Evolutionary conservation across 2,329 filamentous ascomycete genomes (phyloP).

Genomic region (Claviceps spartinae): DNA sequence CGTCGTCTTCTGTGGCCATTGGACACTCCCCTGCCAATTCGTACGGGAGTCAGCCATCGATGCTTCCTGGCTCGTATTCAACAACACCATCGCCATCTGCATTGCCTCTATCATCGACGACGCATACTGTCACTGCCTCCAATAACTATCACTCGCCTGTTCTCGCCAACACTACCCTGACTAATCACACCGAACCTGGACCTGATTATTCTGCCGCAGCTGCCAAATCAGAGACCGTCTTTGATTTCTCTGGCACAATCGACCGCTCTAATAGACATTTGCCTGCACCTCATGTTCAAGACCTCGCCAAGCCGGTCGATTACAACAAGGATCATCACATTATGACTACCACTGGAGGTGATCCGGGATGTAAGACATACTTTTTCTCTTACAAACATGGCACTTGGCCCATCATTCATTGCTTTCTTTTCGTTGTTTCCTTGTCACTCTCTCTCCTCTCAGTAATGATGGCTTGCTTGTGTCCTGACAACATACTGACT

Average conservation of each 20-base stretch:
- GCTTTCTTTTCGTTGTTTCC: not conserved
- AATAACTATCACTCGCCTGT: conserved; percentile 22
- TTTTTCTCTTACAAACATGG: not conserved
- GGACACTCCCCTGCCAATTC: conserved; percentile 21
- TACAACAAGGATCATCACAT: conserved; percentile 10
- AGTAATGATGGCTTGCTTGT: not conserved
- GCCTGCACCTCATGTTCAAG: conserved; percentile 2
- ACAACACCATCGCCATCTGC: conserved; percentile 16
- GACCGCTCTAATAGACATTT: conserved; percentile 37
- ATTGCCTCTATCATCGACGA: conserved; percentile 16
- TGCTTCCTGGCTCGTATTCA: conserved; percentile 30
- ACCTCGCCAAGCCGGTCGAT: conserved; percentile 1
- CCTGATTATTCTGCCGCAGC: conserved; percentile 36
- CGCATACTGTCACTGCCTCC: conserved; percentile 10
- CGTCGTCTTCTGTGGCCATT: conserved; percentile 10
- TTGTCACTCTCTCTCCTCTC: not conserved
- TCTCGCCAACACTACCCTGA: conserved; percentile 16
- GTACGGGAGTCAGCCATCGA: conserved; percentile 32
- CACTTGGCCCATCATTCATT: not conserved
- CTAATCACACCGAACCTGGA: conserved; percentile 19
- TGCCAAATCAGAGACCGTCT: conserved; percentile 27
- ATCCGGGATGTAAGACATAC: conserved; percentile 33
- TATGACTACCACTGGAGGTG: conserved; percentile 14
- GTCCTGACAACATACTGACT: not conserved
- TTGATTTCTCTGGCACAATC: conserved; percentile 39